These are phyloP conservation scores for Chenopodium suecicum DNA, from an alignment of 148 eudicot genomes.

Conservation along the genomic window DNA sequence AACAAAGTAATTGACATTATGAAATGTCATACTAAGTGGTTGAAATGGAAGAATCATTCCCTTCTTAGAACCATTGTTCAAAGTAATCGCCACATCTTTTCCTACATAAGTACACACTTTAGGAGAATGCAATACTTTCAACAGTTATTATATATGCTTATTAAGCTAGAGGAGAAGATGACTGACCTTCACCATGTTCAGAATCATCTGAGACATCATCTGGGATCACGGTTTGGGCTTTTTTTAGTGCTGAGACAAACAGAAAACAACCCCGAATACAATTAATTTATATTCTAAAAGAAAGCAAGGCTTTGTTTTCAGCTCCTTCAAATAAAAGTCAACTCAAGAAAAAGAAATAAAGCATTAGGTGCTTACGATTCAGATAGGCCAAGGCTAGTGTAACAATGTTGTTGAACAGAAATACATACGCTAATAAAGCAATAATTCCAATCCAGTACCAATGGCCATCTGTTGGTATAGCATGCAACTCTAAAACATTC, in stretches of 20 bases:
- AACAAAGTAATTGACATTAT: conserved; percentile 76
- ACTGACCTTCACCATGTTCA: conserved; percentile 27
- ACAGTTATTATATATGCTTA: not conserved
- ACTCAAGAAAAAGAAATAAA: not conserved
- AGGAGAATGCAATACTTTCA: not conserved
- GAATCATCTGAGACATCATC: conserved; percentile 28
- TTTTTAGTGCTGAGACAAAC: conserved; percentile 53
- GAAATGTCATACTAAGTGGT: conserved; percentile 84
- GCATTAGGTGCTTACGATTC: conserved; percentile 48
- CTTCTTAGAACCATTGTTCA: conserved; percentile 22
- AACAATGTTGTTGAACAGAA: conserved; percentile 61
- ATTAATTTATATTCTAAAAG: not conserved
- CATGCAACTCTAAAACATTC: conserved; percentile 41
- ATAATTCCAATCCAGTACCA: conserved; percentile 93
- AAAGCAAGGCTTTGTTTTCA: not conserved
- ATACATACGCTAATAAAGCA: conserved; percentile 45
- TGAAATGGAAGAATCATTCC: conserved; percentile 98
- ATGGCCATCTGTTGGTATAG: conserved; percentile 41
- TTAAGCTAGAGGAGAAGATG: conserved; percentile 4
- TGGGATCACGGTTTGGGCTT: conserved; percentile 47
- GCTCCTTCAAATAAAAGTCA: not conserved
- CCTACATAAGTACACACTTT: conserved; percentile 28
- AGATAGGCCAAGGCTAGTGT: conserved; percentile 63
- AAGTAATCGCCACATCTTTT: conserved; percentile 4
- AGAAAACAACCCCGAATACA: not conserved